phyloP scores from a whole-genome alignment of 1,139 yeast genomes.

The Taphrina confusa region DNA sequence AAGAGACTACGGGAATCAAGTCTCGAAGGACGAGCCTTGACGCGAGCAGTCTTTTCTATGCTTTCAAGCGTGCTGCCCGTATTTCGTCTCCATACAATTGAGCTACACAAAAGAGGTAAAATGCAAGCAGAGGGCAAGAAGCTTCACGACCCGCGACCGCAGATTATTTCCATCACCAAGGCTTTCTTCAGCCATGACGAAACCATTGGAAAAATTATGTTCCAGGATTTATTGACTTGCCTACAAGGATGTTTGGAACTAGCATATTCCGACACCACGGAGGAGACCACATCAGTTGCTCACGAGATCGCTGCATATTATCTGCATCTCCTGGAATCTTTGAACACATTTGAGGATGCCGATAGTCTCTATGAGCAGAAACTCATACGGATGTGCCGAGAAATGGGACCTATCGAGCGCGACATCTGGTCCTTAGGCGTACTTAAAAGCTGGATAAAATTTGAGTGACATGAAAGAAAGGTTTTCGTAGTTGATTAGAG shows the following conservation, averaged over 20 bases:
- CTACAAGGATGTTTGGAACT: no score
- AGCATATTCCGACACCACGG: no score
- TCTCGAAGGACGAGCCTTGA: background rate
- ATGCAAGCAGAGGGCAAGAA: no score
- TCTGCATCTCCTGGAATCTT: background rate
- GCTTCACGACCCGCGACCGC: no score
- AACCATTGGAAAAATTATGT: no score
- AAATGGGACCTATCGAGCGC: background rate
- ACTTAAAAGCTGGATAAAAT: constrained; percentile 1
- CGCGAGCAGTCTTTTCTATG: background rate
- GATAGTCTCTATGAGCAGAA: constrained; percentile 1
- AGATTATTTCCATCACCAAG: no score
- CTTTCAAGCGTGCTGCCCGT: background rate
- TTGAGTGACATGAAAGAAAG: no score
- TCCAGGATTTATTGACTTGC: no score
- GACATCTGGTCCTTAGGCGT: constrained; percentile 20
- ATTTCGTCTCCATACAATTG: background rate
- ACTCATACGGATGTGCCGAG: constrained; percentile 2
- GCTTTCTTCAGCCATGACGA: no score
- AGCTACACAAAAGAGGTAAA: background rate
- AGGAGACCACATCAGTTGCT: no score
- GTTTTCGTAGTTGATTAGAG: no score
- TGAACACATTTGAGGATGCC: background rate
- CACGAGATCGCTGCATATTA: background rate
- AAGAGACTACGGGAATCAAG: background rate